Percentiles rank a stretch among this genome's conserved stretches.
phyloP scores from a whole-genome alignment of 78 protist genomes.

The Chrysochromulina tobinii region DNA sequence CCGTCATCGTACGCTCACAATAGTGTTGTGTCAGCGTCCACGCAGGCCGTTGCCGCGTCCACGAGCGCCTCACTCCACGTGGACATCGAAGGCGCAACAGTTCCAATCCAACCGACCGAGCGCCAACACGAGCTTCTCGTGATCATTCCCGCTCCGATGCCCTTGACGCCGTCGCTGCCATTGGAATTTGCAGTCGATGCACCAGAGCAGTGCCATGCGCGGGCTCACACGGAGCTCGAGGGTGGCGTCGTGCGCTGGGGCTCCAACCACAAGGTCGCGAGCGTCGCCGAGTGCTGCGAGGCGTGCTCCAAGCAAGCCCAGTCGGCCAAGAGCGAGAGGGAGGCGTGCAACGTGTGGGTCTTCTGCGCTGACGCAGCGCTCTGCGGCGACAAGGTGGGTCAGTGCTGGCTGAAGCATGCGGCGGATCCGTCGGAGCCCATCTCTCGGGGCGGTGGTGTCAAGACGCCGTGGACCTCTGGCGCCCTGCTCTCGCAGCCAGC shows the following conservation, averaged over 20 bases:
- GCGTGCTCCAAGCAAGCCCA: not conserved
- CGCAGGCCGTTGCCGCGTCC: too few relatives aligned
- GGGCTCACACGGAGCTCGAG: not conserved
- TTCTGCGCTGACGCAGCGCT: not conserved
- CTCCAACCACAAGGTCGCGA: not conserved
- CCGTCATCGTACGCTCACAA: too few relatives aligned
- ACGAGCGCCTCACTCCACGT: too few relatives aligned
- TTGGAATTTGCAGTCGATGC: not conserved
- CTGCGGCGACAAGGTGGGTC: not conserved
- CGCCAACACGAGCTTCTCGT: too few relatives aligned
- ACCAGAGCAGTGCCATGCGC: not conserved
- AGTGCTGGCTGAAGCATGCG: slow-evolving; percentile 17
- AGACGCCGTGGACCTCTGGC: not conserved
- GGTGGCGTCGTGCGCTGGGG: not conserved
- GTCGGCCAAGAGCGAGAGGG: not conserved
- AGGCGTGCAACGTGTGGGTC: not conserved
- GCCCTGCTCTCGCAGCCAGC: not conserved
- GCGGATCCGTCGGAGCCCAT: not conserved
- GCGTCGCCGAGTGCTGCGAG: slow-evolving; percentile 1
- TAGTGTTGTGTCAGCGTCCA: too few relatives aligned
- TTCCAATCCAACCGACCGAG: too few relatives aligned
- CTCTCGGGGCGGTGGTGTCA: too few relatives aligned
- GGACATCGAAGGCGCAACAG: too few relatives aligned
- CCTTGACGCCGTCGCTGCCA: not conserved
- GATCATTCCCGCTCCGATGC: too few relatives aligned